These are phyloP conservation scores for Debaryomyces maramus DNA, from an alignment of 805 yeast genomes.

Conservation along the genomic window DNA sequence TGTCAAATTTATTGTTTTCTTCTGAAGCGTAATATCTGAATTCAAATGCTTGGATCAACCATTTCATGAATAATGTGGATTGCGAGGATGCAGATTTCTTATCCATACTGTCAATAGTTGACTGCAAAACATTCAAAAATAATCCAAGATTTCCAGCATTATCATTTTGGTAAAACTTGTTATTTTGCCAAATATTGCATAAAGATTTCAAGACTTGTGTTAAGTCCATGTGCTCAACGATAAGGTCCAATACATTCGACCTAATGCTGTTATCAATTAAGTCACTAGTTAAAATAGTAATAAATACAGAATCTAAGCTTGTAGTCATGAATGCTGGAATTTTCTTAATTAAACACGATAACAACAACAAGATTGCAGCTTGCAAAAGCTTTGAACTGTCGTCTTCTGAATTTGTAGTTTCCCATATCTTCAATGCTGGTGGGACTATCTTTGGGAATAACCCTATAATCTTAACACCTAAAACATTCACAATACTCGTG, in stretches of 20 bases:
- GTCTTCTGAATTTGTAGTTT: slow-evolving; percentile 29
- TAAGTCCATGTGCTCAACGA: slow-evolving; percentile 68
- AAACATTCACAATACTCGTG: slow-evolving; percentile 63
- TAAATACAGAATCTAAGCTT: slow-evolving; percentile 61
- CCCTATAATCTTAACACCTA: slow-evolving; percentile 87
- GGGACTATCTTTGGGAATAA: slow-evolving; percentile 82
- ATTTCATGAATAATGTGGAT: slow-evolving; percentile 64
- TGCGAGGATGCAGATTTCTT: slow-evolving; percentile 75
- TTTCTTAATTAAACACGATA: slow-evolving; percentile 74
- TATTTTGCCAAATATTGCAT: slow-evolving; percentile 58
- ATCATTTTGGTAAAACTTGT: slow-evolving; percentile 33
- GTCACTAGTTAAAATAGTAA: slow-evolving; percentile 55
- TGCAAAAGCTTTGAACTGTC: slow-evolving; percentile 49
- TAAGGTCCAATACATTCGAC: slow-evolving; percentile 58
- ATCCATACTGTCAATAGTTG: slow-evolving; percentile 63
- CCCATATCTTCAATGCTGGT: slow-evolving; percentile 63
- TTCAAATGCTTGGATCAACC: slow-evolving; percentile 71
- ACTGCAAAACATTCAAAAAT: slow-evolving; percentile 65
- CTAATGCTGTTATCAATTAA: slow-evolving; percentile 60
- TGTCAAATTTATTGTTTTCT: slow-evolving; percentile 46
- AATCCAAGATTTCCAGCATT: slow-evolving; percentile 55
- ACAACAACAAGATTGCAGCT: slow-evolving; percentile 66
- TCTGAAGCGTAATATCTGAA: slow-evolving; percentile 49
- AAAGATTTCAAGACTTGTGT: slow-evolving; percentile 62
- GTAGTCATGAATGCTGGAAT: slow-evolving; percentile 84